These are phyloP conservation scores for Ceratobasidium sp. DNA, from an alignment of 1,284 basidiomycete species.

Conservation along the genomic window DNA sequence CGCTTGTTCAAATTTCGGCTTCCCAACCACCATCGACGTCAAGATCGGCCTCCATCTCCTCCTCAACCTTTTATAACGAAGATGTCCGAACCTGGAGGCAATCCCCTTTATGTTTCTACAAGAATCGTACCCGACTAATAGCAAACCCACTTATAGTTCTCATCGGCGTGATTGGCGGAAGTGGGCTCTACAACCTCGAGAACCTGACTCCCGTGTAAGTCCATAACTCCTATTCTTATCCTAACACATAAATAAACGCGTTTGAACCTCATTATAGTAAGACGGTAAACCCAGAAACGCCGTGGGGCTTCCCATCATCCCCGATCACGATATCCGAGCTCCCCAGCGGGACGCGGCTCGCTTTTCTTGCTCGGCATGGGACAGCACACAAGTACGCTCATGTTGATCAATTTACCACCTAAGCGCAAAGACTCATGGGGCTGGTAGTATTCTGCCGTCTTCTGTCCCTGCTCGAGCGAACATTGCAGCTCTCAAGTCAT, in stretches of 20 bases:
- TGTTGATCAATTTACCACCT: not conserved
- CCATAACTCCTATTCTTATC: slow-evolving; percentile 17
- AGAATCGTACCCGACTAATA: too few species aligned
- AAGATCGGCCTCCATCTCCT: too few species aligned
- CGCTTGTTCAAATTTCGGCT: too few species aligned
- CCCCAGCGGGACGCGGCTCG: slow-evolving; percentile 82
- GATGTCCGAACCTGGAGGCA: slow-evolving; percentile 23
- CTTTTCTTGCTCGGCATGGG: slow-evolving; percentile 95
- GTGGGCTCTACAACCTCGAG: slow-evolving; percentile 89
- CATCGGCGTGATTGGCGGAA: slow-evolving; percentile 88
- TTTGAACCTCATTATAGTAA: slow-evolving; percentile 63
- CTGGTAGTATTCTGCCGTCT: slow-evolving; percentile 69
- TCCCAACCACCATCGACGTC: too few species aligned
- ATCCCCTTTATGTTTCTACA: too few species aligned
- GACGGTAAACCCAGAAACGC: slow-evolving; percentile 79
- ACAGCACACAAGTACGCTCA: slow-evolving; percentile 72
- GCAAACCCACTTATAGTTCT: too few species aligned
- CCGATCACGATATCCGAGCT: slow-evolving; percentile 91
- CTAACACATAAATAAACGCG: not conserved
- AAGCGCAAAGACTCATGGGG: not conserved
- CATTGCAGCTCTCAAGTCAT: slow-evolving; percentile 93
- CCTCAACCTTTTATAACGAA: not conserved
- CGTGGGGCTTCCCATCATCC: slow-evolving; percentile 94
- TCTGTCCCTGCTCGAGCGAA: slow-evolving; percentile 89
- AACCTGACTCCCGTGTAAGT: slow-evolving; percentile 87